phyloP scores from a whole-genome alignment of 129 eudicot species.

The Solidago caesia region DNA sequence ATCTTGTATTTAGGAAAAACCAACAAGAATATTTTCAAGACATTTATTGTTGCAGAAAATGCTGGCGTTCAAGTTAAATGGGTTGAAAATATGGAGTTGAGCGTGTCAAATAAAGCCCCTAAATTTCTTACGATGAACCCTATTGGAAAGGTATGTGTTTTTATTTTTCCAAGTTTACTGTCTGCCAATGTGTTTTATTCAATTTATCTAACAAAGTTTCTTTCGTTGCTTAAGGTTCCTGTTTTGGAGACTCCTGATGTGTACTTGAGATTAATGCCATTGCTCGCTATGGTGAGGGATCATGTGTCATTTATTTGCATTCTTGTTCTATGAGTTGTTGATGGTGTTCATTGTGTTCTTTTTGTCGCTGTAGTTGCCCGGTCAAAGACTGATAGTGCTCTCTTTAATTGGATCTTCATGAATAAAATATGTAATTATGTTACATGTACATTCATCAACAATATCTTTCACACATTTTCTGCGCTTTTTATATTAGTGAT shows the following conservation, averaged over 20 bases:
- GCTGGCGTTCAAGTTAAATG: conserved; percentile 62
- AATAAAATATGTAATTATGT: conserved; percentile 75
- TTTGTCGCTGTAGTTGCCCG: conserved; percentile 47
- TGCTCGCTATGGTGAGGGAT: conserved; percentile 72
- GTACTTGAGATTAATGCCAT: conserved; percentile 91
- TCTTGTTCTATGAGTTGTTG: not conserved
- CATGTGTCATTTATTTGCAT: not conserved
- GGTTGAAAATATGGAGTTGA: conserved; percentile 60
- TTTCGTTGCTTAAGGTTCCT: conserved; percentile 52
- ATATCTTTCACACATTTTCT: too few species aligned
- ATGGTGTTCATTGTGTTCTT: conserved; percentile 13
- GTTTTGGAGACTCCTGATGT: conserved; percentile 85
- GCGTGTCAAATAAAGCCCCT: conserved; percentile 70
- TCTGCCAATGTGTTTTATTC: not conserved
- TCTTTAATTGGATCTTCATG: conserved; percentile 72
- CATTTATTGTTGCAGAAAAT: conserved; percentile 72
- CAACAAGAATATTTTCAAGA: conserved; percentile 79
- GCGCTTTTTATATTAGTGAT: not conserved
- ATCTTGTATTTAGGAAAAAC: conserved; percentile 43
- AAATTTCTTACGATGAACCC: conserved; percentile 94
- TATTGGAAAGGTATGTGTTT: conserved; percentile 65
- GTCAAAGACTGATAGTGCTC: conserved; percentile 49
- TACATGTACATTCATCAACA: not conserved
- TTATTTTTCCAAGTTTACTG: not conserved
- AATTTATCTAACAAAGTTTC: not conserved